Conservation (phyloP, 192 early-diverging fungal species). For the Gonapodya sp. region DNA sequence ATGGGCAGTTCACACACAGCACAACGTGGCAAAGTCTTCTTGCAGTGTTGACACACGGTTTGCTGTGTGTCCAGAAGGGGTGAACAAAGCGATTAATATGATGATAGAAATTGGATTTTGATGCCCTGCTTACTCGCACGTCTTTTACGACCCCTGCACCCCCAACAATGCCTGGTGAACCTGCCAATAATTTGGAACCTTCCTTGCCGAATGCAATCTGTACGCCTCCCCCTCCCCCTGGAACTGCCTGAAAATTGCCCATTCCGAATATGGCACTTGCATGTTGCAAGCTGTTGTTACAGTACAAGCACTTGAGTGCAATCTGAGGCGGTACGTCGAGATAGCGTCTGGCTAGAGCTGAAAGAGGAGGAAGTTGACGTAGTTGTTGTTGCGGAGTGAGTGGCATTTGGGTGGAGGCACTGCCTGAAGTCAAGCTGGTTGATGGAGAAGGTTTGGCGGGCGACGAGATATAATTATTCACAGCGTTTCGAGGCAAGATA, state of each 20-base stretch:
- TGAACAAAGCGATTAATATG: too few species aligned
- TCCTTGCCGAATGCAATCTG: neutral
- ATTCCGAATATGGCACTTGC: constrained; percentile 23
- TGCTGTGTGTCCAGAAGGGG: constrained; percentile 30
- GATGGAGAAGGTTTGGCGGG: constrained; percentile 38
- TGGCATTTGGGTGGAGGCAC: constrained; percentile 8
- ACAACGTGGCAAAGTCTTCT: constrained; percentile 52
- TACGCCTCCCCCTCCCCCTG: neutral
- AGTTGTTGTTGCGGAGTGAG: constrained; percentile 9
- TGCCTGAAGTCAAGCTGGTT: constrained; percentile 21
- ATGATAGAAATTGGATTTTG: neutral
- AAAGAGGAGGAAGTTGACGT: constrained; percentile 16
- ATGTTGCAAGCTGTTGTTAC: constrained; percentile 37
- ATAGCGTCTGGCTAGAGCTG: constrained; percentile 18
- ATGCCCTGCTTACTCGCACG: neutral
- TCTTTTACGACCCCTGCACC: neutral
- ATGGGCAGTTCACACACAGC: constrained; percentile 52
- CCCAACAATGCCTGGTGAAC: neutral
- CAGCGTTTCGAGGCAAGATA: neutral
- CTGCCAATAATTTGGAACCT: neutral
- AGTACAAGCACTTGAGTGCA: constrained; percentile 70
- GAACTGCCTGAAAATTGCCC: neutral
- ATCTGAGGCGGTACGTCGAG: constrained; percentile 81
- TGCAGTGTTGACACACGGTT: constrained; percentile 52
- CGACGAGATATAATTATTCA: constrained; percentile 13